These are phyloP conservation scores for Phytophthora capsici DNA, from an alignment of 352 stramenopile species.

Conservation along the genomic window DNA sequence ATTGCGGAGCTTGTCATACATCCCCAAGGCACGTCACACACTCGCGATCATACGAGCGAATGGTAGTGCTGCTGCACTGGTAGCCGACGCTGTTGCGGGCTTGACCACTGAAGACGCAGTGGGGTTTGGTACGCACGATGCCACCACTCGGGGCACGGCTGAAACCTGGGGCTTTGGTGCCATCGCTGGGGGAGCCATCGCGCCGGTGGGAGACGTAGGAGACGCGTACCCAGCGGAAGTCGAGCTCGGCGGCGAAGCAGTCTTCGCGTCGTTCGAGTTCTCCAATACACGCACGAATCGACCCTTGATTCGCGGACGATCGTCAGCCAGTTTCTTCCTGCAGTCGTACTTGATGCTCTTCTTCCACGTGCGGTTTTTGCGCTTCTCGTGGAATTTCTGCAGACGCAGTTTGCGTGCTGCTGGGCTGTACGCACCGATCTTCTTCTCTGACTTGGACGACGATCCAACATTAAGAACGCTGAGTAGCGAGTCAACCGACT, in stretches of 20 bases:
- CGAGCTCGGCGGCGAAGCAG: conserved; percentile 22
- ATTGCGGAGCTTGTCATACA: conserved; percentile 36
- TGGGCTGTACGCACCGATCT: conserved; percentile 96
- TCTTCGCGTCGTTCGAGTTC: conserved; percentile 55
- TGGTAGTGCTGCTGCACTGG: conserved; percentile 30
- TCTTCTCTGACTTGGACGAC: conserved; percentile 46
- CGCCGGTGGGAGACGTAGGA: conserved; percentile 34
- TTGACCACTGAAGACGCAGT: conserved; percentile 15
- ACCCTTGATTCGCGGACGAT: conserved; percentile 93
- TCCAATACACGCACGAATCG: conserved; percentile 91
- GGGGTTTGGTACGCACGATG: conserved; percentile 16
- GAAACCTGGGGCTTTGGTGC: conserved; percentile 19
- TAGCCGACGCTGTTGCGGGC: conserved; percentile 12
- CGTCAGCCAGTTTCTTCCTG: conserved; percentile 97
- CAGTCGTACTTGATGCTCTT: conserved; percentile 99
- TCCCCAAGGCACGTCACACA: conserved; percentile 36
- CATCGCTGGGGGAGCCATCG: conserved; percentile 24
- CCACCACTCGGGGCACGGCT: conserved; percentile 12
- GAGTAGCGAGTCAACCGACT: conserved; percentile 44
- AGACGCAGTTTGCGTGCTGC: conserved; percentile 93
- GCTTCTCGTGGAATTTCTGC: conserved; percentile 97
- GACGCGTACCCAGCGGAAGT: conserved; percentile 33
- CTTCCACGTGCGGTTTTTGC: conserved; percentile 97
- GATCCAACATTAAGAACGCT: conserved; percentile 52
- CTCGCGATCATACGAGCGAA: conserved; percentile 52